These are phyloP conservation scores for Ambrosia artemisiifolia DNA, from an alignment of 129 eudicot species.

Conservation along the genomic window DNA sequence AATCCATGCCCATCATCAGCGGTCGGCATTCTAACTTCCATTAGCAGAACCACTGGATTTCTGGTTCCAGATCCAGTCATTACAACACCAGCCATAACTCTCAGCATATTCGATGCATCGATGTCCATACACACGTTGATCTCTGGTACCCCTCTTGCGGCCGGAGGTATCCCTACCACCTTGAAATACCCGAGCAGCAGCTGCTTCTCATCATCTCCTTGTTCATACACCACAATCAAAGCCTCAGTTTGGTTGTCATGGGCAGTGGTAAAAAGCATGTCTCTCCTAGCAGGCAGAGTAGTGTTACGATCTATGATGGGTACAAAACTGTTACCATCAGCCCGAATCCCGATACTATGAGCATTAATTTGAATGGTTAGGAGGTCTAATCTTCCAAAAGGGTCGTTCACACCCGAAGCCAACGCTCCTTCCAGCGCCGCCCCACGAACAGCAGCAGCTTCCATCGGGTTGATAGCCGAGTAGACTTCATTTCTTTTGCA, in stretches of 20 bases:
- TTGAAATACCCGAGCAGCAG: constrained; percentile 64
- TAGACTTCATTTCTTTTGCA: constrained; percentile 50
- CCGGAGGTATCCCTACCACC: constrained; percentile 66
- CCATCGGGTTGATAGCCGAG: constrained; percentile 51
- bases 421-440: constrained; percentile 87
- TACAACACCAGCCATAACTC: constrained; percentile 60
- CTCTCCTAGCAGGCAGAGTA: constrained; percentile 66
- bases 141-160: constrained; percentile 71
- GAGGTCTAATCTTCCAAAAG: constrained; percentile 71
- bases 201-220: constrained; percentile 51
- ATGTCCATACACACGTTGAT: constrained; percentile 75
- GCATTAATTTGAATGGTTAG: constrained; percentile 80
- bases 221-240: constrained; percentile 62
- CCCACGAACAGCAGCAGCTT: constrained; percentile 89
- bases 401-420: constrained; percentile 74
- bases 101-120: constrained; percentile 61
- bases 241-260: constrained; percentile 79
- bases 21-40: constrained; percentile 86
- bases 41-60: constrained; percentile 35
- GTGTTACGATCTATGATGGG: constrained; percentile 61
- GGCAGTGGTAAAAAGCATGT: constrained; percentile 59
- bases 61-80: constrained; percentile 53
- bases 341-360: constrained; percentile 57
- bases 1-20: constrained; percentile 89
- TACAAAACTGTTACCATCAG: constrained; percentile 48